Base-by-base conservation (phyloP, 345 rosid genomes). In the Erodium maritimum region DNA sequence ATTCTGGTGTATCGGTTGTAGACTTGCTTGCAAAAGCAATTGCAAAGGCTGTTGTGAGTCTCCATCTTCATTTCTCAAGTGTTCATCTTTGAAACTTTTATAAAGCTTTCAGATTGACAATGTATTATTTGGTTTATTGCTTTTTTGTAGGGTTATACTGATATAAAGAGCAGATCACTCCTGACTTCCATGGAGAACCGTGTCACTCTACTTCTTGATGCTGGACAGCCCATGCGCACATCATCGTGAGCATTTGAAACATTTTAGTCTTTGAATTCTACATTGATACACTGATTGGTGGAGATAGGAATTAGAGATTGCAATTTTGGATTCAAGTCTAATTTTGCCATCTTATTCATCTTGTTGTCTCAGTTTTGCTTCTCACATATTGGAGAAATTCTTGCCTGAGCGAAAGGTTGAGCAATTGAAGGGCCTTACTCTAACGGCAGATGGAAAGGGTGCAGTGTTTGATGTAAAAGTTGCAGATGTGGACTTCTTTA, bases 361-460 rank as follows among this genome's bases (percentile, higher is more conserved):
- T 5, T 23, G n/a, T n/a, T n/a, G 23, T 68, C 5, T 61, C 74
- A 94, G 99, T 64, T 81, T 21, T 65, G 99, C 79, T 20, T 83
- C 56, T 51, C 74, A 81, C 53, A 59, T 75, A n/a, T 61, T 94
- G 75, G 83, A 85, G 77, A 85, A 96, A 73, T 64, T 81, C 71
- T 64, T 94, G 77, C 97, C 99, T 0, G 99, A 94, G 76, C 87
- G 77, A n/a, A 94, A 90, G 78, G 97, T 82, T n/a, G 84, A 84
- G 61, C 54, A 67, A 0, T 79, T 94, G 59, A 72, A 86, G 69
- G 99, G 99, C 45, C 59, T 94, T 50, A 33, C 82, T 33, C 83
- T 94, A 9, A 83, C 95, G 16, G 86, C 86, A 45, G 96, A 94
- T 66, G 86, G 84, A 57, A 79, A 37, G 21, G 96, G 96, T 68